Conservation (phyloP, 208 protist genomes). For the Leishmania aethiopica region DNA sequence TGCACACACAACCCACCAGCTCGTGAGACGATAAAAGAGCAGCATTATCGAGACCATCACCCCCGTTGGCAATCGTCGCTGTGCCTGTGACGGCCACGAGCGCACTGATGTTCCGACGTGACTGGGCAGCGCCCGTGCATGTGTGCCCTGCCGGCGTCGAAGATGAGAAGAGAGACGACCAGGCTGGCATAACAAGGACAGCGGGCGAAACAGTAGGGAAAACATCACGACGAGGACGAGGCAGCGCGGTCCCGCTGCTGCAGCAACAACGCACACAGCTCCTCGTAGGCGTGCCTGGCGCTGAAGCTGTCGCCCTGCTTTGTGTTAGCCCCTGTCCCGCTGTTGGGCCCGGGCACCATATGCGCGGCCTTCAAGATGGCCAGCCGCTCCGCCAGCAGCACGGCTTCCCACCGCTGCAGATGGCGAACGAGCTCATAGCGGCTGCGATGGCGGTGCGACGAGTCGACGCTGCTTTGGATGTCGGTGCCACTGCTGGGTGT, state of each 20-base stretch:
- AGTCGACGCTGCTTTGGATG: neutral
- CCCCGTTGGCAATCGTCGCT: neutral
- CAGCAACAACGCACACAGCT: conserved; percentile 30
- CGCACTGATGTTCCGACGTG: neutral
- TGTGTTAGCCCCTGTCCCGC: conserved; percentile 22
- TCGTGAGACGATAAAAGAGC: neutral
- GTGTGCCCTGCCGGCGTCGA: neutral
- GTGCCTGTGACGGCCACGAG: neutral
- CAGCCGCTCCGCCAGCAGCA: conserved; percentile 34
- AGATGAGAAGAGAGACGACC: neutral
- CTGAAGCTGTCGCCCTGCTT: conserved; percentile 9
- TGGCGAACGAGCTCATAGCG: conserved; percentile 58
- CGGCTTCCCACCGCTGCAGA: conserved; percentile 50
- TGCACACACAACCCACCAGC: neutral
- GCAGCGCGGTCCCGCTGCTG: conserved; percentile 14
- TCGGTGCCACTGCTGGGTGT: neutral
- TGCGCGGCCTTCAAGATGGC: conserved; percentile 30
- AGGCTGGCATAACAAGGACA: neutral
- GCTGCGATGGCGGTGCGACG: conserved; percentile 31
- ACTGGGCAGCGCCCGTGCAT: neutral
- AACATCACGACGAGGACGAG: neutral
- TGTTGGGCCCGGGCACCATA: conserved; percentile 18
- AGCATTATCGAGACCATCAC: neutral
- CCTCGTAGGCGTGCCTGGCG: conserved; percentile 20
- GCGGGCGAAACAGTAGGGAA: neutral